Conservation (phyloP, 129 eudicot species). For the Centrapalus pauciflorus region DNA sequence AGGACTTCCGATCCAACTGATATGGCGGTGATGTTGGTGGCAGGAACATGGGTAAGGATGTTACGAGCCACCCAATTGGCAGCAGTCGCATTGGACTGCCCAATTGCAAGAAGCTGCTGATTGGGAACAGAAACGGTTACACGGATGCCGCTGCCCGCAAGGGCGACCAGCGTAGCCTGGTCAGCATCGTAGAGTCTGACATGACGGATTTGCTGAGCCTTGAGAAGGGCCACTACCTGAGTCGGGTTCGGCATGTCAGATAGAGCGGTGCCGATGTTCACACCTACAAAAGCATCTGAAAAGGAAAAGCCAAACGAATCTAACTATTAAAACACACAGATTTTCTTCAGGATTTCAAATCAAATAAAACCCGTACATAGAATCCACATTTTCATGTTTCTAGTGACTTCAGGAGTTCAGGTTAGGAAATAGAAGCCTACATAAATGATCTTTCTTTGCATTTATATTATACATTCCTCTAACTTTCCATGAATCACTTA, state of each 20-base stretch:
- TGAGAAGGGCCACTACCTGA: conserved; percentile 74
- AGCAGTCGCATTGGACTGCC: conserved; percentile 79
- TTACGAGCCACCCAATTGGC: conserved; percentile 80
- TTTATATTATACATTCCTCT: too few relatives aligned
- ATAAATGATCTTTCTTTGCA: too few relatives aligned
- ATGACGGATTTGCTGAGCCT: conserved; percentile 61
- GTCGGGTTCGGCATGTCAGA: conserved; percentile 84
- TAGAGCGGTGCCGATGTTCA: conserved; percentile 71
- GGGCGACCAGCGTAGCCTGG: conserved; percentile 70
- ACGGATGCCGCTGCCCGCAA: conserved; percentile 63
- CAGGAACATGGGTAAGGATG: conserved; percentile 61
- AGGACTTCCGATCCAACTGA: conserved; percentile 84
- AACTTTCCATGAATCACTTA: too few relatives aligned
- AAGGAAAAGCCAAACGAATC: neutral
- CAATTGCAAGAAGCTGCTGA: conserved; percentile 70
- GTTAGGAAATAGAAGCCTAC: too few relatives aligned
- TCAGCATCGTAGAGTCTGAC: conserved; percentile 78
- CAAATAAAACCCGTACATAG: neutral
- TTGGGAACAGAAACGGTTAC: conserved; percentile 71
- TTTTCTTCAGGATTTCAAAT: too few relatives aligned
- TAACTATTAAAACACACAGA: too few relatives aligned
- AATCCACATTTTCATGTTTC: too few relatives aligned
- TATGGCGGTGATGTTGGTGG: conserved; percentile 74
- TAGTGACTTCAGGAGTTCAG: too few relatives aligned
- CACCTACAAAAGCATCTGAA: conserved; percentile 76